Conservation (phyloP, 164 flowering plant genomes). For the Kalanchoe fedtschenkoi region DNA sequence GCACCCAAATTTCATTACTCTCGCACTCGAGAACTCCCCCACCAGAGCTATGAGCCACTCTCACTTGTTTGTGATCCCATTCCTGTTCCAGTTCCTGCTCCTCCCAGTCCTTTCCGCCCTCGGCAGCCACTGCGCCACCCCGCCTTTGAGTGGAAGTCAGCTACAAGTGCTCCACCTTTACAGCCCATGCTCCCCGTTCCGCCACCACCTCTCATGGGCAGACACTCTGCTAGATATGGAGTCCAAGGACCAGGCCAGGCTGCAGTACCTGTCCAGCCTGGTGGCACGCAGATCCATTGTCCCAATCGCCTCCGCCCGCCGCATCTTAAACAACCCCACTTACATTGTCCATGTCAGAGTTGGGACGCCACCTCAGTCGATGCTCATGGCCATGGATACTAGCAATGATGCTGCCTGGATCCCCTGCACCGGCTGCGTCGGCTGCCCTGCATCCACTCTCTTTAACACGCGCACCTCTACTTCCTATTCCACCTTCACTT, state of each 20-base stretch:
- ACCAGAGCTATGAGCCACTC: too few species aligned
- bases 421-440: slow-evolving; percentile 78
- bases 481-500: slow-evolving; percentile 40
- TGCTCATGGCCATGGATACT: slow-evolving; percentile 78
- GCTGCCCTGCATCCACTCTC: slow-evolving; percentile 47
- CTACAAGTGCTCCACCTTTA: slow-evolving; percentile 44
- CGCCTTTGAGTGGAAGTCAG: slow-evolving; percentile 11
- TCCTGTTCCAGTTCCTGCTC: background rate
- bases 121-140: background rate
- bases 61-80: too few species aligned
- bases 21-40: too few species aligned
- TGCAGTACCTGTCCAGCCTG: slow-evolving; percentile 23
- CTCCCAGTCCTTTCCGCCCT: background rate
- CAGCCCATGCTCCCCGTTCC: slow-evolving; percentile 39
- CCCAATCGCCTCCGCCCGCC: slow-evolving; percentile 71
- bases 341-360: slow-evolving; percentile 57
- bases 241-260: slow-evolving; percentile 32
- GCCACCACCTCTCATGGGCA: slow-evolving; percentile 29
- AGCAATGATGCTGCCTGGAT: slow-evolving; percentile 86
- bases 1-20: too few species aligned
- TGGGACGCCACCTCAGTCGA: slow-evolving; percentile 70
- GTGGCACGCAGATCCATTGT: slow-evolving; percentile 36
- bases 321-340: slow-evolving; percentile 54
- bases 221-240: slow-evolving; percentile 27
- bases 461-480: slow-evolving; percentile 42